Conservation (phyloP, 306 rosid genomes). For the Castanea sativa region DNA sequence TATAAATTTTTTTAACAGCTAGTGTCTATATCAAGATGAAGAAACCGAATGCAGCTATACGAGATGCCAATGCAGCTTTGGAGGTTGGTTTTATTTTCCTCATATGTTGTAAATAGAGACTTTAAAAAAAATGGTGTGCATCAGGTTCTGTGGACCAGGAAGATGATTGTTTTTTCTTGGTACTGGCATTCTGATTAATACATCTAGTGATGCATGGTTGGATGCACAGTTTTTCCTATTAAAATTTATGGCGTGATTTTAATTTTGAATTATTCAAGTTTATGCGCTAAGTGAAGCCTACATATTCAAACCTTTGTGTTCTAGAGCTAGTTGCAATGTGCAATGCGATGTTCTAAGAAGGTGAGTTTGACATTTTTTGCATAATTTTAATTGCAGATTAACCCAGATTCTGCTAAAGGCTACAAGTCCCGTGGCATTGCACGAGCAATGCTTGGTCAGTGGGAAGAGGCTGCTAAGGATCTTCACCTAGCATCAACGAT, state of each 20-base stretch:
- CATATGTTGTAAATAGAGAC: not conserved
- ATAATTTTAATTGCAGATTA: conserved; percentile 43
- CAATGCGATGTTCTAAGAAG: not conserved
- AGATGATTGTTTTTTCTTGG: not conserved
- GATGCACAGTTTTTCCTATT: not conserved
- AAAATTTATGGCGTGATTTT: not conserved
- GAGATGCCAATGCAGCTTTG: conserved; percentile 85
- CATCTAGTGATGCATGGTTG: not conserved
- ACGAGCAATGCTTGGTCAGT: conserved; percentile 72
- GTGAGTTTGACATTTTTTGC: not conserved
- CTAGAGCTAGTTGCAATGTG: not conserved
- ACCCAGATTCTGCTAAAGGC: conserved; percentile 96
- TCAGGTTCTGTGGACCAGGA: not conserved
- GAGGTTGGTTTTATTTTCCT: conserved; percentile 48
- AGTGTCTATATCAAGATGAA: conserved; percentile 87
- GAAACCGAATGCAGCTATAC: conserved; percentile 86
- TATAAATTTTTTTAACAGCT: conserved; percentile 42
- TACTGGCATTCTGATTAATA: not conserved
- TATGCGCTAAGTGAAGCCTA: not conserved
- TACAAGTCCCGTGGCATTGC: conserved; percentile 90
- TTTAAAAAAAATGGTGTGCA: not conserved
- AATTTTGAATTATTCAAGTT: not conserved
- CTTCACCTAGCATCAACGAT: conserved; percentile 83
- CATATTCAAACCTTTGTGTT: not conserved
- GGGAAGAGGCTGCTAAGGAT: conserved; percentile 92